Evolutionary conservation across 2,329 filamentous ascomycete genomes (phyloP).

Genomic region (Septoria petroselini): DNA sequence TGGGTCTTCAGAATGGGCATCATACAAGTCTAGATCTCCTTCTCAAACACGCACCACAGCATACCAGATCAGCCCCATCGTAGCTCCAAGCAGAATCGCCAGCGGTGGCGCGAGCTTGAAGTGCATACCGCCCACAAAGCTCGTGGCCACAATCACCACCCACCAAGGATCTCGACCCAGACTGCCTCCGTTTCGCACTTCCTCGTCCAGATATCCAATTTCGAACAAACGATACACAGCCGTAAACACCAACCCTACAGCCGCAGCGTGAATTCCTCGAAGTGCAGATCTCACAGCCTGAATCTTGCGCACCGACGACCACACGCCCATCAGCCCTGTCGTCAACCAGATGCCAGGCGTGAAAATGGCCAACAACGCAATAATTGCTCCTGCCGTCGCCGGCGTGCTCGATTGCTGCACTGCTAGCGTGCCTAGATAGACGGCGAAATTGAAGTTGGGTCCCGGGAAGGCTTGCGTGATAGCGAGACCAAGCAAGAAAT

Average conservation of each 20-base stretch:
- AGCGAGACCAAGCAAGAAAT: constrained; percentile 70
- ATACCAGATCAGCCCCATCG: constrained; percentile 43
- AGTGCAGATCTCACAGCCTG: constrained; percentile 38
- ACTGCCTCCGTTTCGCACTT: constrained; percentile 37
- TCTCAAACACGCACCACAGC: constrained; percentile 27
- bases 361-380: constrained; percentile 44
- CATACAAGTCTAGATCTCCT: no score
- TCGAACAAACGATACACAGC: constrained; percentile 47
- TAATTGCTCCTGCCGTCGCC: constrained; percentile 38
- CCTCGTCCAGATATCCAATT: constrained; percentile 44
- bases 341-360: constrained; percentile 41
- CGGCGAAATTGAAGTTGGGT: constrained; percentile 56
- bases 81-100: constrained; percentile 42
- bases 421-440: constrained; percentile 43
- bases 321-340: constrained; percentile 41
- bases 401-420: constrained; percentile 34
- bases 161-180: constrained; percentile 45
- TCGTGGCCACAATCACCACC: constrained; percentile 45
- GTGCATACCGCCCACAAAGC: constrained; percentile 43
- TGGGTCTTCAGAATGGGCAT: no score
- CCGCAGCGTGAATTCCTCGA: constrained; percentile 44
- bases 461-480: constrained; percentile 69
- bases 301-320: constrained; percentile 40
- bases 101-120: constrained; percentile 41
- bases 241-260: constrained; percentile 46